A percentile compares a stretch with the other conserved stretches of the same genome.
Conservation (phyloP, 2,329 filamentous ascomycete genomes). For the Sordariomycetes sp. region DNA sequence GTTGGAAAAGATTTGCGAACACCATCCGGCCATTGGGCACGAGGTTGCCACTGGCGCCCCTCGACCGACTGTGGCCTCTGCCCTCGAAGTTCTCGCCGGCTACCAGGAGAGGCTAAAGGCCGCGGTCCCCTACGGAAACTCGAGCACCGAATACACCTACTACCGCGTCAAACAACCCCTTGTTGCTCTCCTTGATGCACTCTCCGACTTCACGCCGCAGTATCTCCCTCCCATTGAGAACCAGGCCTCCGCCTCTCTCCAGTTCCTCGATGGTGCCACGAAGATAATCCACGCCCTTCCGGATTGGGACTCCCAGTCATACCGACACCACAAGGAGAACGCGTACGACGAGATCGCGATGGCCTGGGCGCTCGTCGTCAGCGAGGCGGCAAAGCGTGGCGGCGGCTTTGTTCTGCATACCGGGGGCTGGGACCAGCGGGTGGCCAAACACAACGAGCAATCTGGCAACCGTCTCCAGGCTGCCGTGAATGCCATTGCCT, state of each 20-base stretch:
- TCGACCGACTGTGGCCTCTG: conserved; percentile 70
- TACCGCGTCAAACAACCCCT: conserved; percentile 80
- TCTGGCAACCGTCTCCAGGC: conserved; percentile 70
- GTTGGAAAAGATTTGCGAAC: conserved; percentile 82
- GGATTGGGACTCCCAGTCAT: conserved; percentile 77
- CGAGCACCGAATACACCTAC: conserved; percentile 85
- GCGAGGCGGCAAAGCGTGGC: conserved; percentile 79
- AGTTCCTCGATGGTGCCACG: conserved; percentile 81
- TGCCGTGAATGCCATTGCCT: conserved; percentile 65
- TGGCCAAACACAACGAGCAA: conserved; percentile 77
- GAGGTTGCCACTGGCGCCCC: conserved; percentile 79
- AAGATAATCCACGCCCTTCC: conserved; percentile 81
- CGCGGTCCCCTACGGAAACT: conserved; percentile 75
- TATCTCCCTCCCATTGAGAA: conserved; percentile 86
- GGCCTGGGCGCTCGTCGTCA: conserved; percentile 85
- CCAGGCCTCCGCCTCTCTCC: conserved; percentile 70
- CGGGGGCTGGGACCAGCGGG: conserved; percentile 81
- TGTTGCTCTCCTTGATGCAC: conserved; percentile 68
- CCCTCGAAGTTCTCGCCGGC: conserved; percentile 64
- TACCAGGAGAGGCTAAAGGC: conserved; percentile 70
- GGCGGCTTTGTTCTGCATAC: conserved; percentile 83
- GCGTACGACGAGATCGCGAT: conserved; percentile 93
- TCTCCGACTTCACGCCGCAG: conserved; percentile 89
- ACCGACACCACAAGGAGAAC: conserved; percentile 87
- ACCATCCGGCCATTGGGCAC: conserved; percentile 71